A percentile compares a stretch with the other conserved stretches of the same genome.
phyloP scores from a whole-genome alignment of 129 eudicot genomes.

The Dittrichia graveolens region DNA sequence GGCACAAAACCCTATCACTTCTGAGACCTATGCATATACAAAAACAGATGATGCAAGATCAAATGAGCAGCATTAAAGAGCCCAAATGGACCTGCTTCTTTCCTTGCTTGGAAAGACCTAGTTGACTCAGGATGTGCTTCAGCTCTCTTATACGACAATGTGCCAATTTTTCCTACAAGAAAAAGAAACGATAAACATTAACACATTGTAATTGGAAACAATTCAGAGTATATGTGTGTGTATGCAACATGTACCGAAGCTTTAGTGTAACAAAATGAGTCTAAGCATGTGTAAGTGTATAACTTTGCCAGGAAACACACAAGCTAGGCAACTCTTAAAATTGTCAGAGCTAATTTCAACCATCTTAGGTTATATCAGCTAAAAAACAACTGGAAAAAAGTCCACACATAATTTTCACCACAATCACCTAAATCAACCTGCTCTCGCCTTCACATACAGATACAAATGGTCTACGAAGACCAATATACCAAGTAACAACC shows the following conservation, averaged over 20 bases:
- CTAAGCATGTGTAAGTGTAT: conserved; percentile 12
- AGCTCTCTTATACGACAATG: conserved; percentile 95
- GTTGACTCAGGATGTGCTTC: conserved; percentile 81
- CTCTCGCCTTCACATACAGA: neutral
- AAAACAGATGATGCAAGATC: neutral
- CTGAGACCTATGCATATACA: neutral
- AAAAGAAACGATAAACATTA: conserved; percentile 2
- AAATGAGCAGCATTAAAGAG: conserved; percentile 12
- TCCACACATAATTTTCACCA: no score
- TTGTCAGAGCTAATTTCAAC: no score
- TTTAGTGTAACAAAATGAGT: conserved; percentile 1
- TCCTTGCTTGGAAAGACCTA: conserved; percentile 97
- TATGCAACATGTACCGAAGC: neutral
- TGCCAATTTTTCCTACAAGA: conserved; percentile 73
- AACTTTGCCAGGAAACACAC: neutral
- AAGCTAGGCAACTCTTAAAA: no score
- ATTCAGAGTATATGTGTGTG: conserved; percentile 8
- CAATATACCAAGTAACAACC: neutral
- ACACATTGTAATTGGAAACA: conserved; percentile 23
- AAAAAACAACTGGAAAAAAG: no score
- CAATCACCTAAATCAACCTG: no score
- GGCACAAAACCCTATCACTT: conserved; percentile 12
- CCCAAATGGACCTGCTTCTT: conserved; percentile 76
- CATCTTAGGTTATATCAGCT: no score
- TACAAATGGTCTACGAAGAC: neutral